A percentile compares a stretch with the other conserved stretches of the same genome.
Conservation (phyloP, 371 early-diverging fungal genomes). For the Syncephalis plumigaleata region DNA sequence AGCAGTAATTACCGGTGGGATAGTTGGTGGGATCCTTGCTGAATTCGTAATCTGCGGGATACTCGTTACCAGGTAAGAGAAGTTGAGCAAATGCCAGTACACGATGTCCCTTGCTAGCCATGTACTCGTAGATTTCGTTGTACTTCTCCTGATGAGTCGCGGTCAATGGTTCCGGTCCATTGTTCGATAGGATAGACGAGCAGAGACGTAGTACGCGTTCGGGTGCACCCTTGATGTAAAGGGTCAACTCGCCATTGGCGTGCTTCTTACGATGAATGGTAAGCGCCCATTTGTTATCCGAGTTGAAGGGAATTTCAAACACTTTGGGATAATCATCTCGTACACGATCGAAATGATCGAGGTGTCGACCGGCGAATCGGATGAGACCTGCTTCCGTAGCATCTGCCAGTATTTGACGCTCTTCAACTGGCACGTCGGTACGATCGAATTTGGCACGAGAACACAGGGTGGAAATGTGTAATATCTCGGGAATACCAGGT, state of each 20-base stretch:
- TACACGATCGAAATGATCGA: conserved; percentile 41
- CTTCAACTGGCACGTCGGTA: conserved; percentile 60
- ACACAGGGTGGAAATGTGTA: conserved; percentile 59
- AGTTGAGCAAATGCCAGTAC: conserved; percentile 83
- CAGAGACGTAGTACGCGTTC: conserved; percentile 75
- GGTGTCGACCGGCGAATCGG: conserved; percentile 49
- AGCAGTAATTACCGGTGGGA: conserved; percentile 46
- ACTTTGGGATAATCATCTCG: conserved; percentile 55
- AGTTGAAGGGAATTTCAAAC: conserved; percentile 94
- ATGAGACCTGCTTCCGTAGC: conserved; percentile 85
- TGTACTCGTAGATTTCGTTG: conserved; percentile 51
- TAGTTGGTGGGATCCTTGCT: conserved; percentile 54
- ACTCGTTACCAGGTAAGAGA: conserved; percentile 35
- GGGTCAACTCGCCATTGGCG: conserved; percentile 38
- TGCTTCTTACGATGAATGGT: conserved; percentile 64
- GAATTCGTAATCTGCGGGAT: conserved; percentile 51
- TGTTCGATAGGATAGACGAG: conserved; percentile 33
- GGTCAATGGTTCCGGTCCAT: conserved; percentile 26
- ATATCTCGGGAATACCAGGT: conserved; percentile 47
- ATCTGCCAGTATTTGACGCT: conserved; percentile 64
- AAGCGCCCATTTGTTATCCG: conserved; percentile 86
- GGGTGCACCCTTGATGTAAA: conserved; percentile 88
- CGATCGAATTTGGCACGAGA: conserved; percentile 74
- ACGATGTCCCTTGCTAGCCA: conserved; percentile 87
- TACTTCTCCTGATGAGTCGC: conserved; percentile 39